These are phyloP conservation scores for Dendrocalamus sinicus DNA, from an alignment of 176 grass and related monocot species.

Conservation along the genomic window DNA sequence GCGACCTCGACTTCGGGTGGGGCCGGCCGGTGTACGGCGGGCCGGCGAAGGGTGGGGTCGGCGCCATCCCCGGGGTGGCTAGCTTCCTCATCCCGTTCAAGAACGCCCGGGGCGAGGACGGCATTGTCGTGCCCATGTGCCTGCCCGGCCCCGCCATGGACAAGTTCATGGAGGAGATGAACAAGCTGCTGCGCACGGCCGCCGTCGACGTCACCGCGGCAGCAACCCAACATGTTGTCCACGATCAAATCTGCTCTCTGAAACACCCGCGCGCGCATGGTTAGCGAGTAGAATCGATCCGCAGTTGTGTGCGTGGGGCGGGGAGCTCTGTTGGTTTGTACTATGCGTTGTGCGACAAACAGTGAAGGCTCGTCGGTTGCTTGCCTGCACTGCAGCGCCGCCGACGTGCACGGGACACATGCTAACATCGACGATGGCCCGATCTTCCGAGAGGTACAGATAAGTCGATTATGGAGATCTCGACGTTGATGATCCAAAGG, in stretches of 20 bases:
- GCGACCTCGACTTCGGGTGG: constrained; percentile 89
- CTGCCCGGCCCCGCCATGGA: constrained; percentile 71
- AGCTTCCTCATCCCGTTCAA: constrained; percentile 77
- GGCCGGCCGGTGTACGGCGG: constrained; percentile 74
- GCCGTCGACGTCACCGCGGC: background rate
- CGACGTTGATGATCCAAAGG: no score
- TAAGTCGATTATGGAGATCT: no score
- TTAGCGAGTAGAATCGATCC: no score
- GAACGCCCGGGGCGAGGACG: constrained; percentile 67
- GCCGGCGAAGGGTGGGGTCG: constrained; percentile 63
- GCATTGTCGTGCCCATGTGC: constrained; percentile 71
- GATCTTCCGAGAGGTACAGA: no score
- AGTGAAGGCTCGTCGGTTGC: no score
- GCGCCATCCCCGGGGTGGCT: constrained; percentile 68
- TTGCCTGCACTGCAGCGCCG: no score
- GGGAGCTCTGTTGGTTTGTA: no score
- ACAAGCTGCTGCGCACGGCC: constrained; percentile 49
- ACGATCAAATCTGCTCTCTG: constrained; percentile 63
- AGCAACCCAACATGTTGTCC: constrained; percentile 2
- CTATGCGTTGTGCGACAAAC: no score
- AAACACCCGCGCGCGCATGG: background rate
- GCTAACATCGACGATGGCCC: no score
- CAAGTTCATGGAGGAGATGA: constrained; percentile 59
- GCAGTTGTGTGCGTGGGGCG: no score
- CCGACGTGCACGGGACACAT: no score